Conservation (phyloP, 768 basidiomycete genomes). For the Pleurotus citrinopileatus region DNA sequence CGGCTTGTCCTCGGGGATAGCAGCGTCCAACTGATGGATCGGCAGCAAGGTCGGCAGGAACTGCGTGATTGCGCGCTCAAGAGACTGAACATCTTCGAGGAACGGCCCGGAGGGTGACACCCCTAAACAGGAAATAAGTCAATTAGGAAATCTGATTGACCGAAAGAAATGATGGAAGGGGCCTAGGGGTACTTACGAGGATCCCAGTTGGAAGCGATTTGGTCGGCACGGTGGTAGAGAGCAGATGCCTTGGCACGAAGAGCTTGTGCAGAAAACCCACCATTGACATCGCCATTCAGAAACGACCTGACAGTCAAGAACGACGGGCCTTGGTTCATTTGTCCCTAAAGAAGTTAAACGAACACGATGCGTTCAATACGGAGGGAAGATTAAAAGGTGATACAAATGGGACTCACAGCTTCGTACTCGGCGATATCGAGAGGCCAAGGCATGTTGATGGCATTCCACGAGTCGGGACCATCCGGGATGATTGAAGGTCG, state of each 20-base stretch:
- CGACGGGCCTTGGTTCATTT: constrained; percentile 45
- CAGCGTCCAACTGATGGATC: constrained; percentile 57
- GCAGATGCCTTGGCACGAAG: constrained; percentile 76
- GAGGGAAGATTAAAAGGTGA: constrained; percentile 7
- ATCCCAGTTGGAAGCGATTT: constrained; percentile 58
- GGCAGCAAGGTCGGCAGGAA: constrained; percentile 66
- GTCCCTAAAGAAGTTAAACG: constrained; percentile 43
- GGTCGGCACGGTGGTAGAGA: constrained; percentile 66
- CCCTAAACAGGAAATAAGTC: constrained; percentile 24
- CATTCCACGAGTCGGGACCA: constrained; percentile 49
- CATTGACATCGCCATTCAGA: constrained; percentile 44
- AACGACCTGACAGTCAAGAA: constrained; percentile 63
- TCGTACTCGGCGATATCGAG: constrained; percentile 72
- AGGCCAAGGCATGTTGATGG: constrained; percentile 77
- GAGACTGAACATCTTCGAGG: constrained; percentile 53
- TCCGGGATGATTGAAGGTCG: constrained; percentile 68
- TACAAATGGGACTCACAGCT: constrained; percentile 42
- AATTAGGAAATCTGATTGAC: constrained; percentile 3
- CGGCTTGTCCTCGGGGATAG: constrained; percentile 56
- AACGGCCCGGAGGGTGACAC: constrained; percentile 44
- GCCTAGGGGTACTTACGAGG: constrained; percentile 38
- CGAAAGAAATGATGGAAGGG: neutral
- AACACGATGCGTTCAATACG: constrained; percentile 3
- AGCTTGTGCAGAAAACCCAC: constrained; percentile 61
- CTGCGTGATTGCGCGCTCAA: constrained; percentile 63